Evolutionary conservation across 1,284 basidiomycete species (phyloP), one percentile per base, ranked within the genome.

Genomic region (Inonotus obliquus): DNA sequence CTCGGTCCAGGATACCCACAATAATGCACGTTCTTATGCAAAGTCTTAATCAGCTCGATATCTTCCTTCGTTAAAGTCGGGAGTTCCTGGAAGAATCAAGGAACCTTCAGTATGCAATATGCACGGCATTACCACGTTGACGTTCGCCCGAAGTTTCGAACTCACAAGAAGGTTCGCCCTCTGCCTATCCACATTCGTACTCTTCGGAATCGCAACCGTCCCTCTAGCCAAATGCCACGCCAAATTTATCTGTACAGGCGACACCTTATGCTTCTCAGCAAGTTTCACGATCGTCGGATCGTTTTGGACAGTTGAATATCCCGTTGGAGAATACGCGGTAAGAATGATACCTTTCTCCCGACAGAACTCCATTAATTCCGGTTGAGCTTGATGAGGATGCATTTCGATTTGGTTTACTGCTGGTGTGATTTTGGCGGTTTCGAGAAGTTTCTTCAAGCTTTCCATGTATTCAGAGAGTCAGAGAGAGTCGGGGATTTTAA

Each of bases 351-450:
- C 71, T 54, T 80, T 71, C 54, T 69, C 65, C 23, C 69, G 66
- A 66, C 75, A 74, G 67, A 70, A 78, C 21, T 72, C 70, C 51
- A 80, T 63, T 17, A 79, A 65, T 14, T 74, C 71, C 9, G 67
- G 70, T 45, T 74, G 74, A 6, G 70, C 63, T 27, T 67, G 67
- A 66, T 76, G 75, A 52, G 77, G 75, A 65, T 80, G 61, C 72
- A 77, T 67, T 76, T 76, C 61, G 75, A 71, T 76, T 65, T 81
- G 78, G 66, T 81, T 80, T 51, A 80, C 74, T 17, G 75, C 77
- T 2, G 79, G 79, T 27, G 73, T 69, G 62, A 77, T 66, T 17
- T 73, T 73, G 19, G 73, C 74, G 2, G 70, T 68, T 59, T 73
- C 69, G 32, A 79, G 64, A 6, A 80, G 67, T 23, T 64, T 54